phyloP scores from a whole-genome alignment of 2,329 filamentous ascomycete genomes.

The Paradendryphiella salina region DNA sequence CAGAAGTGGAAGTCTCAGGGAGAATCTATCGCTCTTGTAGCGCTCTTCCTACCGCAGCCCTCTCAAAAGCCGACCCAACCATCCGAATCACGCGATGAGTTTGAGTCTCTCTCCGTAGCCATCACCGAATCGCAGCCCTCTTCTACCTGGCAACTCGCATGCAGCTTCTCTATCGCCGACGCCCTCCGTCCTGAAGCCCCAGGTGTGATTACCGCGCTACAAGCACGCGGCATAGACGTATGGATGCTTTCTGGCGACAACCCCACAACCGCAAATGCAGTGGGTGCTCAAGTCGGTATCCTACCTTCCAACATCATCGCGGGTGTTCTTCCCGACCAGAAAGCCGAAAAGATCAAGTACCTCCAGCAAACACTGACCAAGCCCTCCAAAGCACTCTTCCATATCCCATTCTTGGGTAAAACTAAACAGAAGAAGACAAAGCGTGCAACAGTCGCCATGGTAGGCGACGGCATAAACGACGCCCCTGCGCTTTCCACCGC shows the following conservation, averaged over 20 bases:
- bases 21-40: conserved; percentile 49
- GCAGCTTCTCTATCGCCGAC: conserved; percentile 77
- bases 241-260: conserved; percentile 97
- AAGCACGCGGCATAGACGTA: conserved; percentile 68
- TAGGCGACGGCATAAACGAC: conserved; percentile 86
- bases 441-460: conserved; percentile 72
- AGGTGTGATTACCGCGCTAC: conserved; percentile 66
- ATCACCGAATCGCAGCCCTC: not conserved
- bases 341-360: conserved; percentile 69
- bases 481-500: conserved; percentile 77
- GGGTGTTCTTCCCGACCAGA: conserved; percentile 82
- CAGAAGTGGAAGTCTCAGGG: conserved; percentile 49
- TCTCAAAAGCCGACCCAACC: not conserved
- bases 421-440: conserved; percentile 8
- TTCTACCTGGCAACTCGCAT: conserved; percentile 55
- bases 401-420: conserved; percentile 19
- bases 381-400: conserved; percentile 18
- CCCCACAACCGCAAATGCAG: conserved; percentile 76
- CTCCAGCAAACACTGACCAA: conserved; percentile 46
- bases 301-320: conserved; percentile 74
- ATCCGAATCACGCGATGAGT: not conserved
- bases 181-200: conserved; percentile 74
- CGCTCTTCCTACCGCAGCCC: conserved; percentile 20
- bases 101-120: not conserved
- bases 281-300: conserved; percentile 77